Evolutionary conservation across 2,329 filamentous ascomycete species (phyloP), one percentile per base, ranked within the genome.

Genomic region (Colletotrichum paranaense): DNA sequence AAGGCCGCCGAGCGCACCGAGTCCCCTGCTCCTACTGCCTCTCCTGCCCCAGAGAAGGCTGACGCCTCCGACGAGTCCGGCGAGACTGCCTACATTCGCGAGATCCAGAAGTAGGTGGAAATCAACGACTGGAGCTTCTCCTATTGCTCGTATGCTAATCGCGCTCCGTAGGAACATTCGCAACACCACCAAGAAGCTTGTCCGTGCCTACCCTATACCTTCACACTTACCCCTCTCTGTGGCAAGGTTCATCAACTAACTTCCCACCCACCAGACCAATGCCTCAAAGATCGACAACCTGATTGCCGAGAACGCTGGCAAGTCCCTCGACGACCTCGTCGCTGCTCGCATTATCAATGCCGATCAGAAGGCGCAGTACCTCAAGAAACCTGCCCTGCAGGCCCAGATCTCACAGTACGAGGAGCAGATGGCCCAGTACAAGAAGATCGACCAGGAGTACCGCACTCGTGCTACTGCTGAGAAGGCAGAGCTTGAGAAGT

Each of bases 141-240:
- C 9, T 4, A 30, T 12, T 32, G 8, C 19, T 32, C 22, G 3
- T n/a, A 26, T 75, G 62, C 68, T 76, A 67, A 58, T 55, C 68
- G 19, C 57, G 30, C 28, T 75, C 11, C 14, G 28, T 77, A 98
- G 95, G 88, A 95, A 91, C 83, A 94, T 98, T 78, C 95, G 96
- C 80, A 97, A 97, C 83, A 86, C 97, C 80, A 93, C 92, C 87
- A 98, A 98, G 90, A 98, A 98, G 86, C 92, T 98, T 79, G 94
- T 97, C 85, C 86, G 93, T 87, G 68, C 42, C 42, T 46, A 5
- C 42, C 55, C 35, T 49, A 35, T 42, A 42, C 35, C 35, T 42
- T 42, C 11, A 32, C 32, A 4, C 11, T 32, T 38, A 35, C 8
- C 67, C 46, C 64, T 63, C 60, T 38, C 24, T 16, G 30, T 52